Percentiles rank a stretch among this genome's conserved stretches.
These are phyloP conservation scores for Fusarium armeniacum DNA, from an alignment of 2,329 filamentous ascomycete genomes.

Conservation along the genomic window DNA sequence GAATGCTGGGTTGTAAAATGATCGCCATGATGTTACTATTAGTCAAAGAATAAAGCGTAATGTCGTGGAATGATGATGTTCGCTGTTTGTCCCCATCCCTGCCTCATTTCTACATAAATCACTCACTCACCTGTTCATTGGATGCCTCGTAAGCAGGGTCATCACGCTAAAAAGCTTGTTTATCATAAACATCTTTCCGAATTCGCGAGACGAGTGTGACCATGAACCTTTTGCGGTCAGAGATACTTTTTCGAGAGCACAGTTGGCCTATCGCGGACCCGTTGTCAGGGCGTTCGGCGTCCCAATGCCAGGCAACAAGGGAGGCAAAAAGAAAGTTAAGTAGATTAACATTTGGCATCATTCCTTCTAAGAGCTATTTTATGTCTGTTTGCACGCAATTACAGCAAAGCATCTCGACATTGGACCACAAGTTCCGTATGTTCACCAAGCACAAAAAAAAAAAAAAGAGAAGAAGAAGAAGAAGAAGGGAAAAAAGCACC, in stretches of 20 bases:
- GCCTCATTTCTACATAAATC: background rate
- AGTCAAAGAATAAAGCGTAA: background rate
- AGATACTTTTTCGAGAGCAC: background rate
- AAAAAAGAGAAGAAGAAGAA: too few species aligned
- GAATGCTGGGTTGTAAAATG: background rate
- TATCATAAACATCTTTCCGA: slow-evolving; percentile 3
- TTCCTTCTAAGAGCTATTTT: fast-evolving
- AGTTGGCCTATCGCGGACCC: background rate
- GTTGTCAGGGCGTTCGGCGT: background rate
- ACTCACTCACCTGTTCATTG: background rate
- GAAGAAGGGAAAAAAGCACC: too few species aligned
- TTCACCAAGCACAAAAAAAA: background rate
- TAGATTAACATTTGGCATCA: fast-evolving
- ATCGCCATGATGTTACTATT: background rate
- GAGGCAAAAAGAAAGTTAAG: background rate
- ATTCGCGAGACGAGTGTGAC: background rate
- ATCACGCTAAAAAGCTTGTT: slow-evolving; percentile 40
- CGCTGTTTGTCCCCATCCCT: background rate
- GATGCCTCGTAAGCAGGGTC: background rate
- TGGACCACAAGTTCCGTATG: fast-evolving
- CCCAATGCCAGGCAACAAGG: fast-evolving
- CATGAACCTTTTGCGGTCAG: background rate
- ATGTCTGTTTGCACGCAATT: fast-evolving
- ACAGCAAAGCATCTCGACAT: fast-evolving
- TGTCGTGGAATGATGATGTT: background rate